Percentiles rank a stretch among this genome's conserved stretches.
These are phyloP conservation scores for Nicotiana rustica DNA, from an alignment of 305 asterid species.

Conservation along the genomic window DNA sequence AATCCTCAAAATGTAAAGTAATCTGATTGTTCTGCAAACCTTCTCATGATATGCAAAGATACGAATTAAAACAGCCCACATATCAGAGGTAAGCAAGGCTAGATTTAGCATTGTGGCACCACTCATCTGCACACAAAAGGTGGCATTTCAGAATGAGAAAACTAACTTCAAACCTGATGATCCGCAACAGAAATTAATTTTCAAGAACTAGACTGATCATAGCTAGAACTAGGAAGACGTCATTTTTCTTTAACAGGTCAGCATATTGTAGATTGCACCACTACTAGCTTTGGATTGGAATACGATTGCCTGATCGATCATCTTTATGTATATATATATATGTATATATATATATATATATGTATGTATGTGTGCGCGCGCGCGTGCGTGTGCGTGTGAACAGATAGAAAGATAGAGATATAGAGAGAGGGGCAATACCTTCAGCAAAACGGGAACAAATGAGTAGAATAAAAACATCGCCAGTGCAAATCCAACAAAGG, in stretches of 20 bases:
- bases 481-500: slow-evolving; percentile 84
- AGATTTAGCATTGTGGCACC: slow-evolving; percentile 93
- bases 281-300: slow-evolving; percentile 3
- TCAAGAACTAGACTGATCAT: not conserved
- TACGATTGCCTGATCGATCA: not conserved
- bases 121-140: slow-evolving; percentile 69
- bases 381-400: not conserved
- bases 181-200: not conserved
- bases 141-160: slow-evolving; percentile 22
- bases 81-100: slow-evolving; percentile 93
- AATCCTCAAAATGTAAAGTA: slow-evolving; percentile 8
- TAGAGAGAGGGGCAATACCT: slow-evolving; percentile 53
- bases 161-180: not conserved
- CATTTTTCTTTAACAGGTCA: slow-evolving; percentile 21
- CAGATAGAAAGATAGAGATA: not conserved
- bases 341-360: too few species aligned
- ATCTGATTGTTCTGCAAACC: slow-evolving; percentile 50
- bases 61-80: slow-evolving; percentile 98
- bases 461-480: slow-evolving; percentile 97
- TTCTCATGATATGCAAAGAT: slow-evolving; percentile 91
- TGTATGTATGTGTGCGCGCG: too few species aligned
- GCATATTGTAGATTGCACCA: slow-evolving; percentile 14
- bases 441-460: slow-evolving; percentile 82
- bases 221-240: not conserved
- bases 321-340: not conserved